Evolutionary conservation across 1,139 yeast genomes (phyloP).

Genomic region (Saccharomyces hybrid): DNA sequence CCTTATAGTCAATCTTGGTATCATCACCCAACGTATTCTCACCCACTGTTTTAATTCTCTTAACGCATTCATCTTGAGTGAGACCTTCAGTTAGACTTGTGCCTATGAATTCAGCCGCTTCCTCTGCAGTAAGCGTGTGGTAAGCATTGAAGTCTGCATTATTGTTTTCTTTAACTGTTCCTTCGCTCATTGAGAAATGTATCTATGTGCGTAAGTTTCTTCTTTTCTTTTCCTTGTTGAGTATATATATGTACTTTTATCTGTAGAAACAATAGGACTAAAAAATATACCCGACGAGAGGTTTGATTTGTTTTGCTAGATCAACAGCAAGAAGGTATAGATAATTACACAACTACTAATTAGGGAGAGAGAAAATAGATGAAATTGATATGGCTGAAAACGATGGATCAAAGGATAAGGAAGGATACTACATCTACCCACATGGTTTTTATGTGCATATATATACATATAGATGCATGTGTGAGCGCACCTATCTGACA

Average conservation of each 20-base stretch:
- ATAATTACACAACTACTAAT: too few relatives aligned
- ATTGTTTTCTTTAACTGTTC: slow-evolving; percentile 3
- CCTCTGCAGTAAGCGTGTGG: slow-evolving; percentile 46
- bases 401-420: too few relatives aligned
- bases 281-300: background rate
- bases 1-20: slow-evolving; percentile 44
- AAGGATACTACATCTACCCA: too few relatives aligned
- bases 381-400: too few relatives aligned
- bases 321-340: too few relatives aligned
- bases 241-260: background rate
- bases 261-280: background rate
- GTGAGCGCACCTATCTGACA: background rate
- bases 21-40: slow-evolving; percentile 30
- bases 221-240: background rate
- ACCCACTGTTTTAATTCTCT: slow-evolving; percentile 52
- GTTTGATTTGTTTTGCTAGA: too few relatives aligned
- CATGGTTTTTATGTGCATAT: too few relatives aligned
- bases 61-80: slow-evolving; percentile 44
- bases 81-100: slow-evolving; percentile 60
- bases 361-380: too few relatives aligned
- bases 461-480: too few relatives aligned
- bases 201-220: background rate
- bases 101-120: slow-evolving; percentile 51
- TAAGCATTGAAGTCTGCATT: slow-evolving; percentile 13
- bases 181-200: background rate